Evolutionary conservation across 106 monocot genomes (phyloP), one percentile per base, ranked within the genome.

Genomic region (Gastrodia elata): DNA sequence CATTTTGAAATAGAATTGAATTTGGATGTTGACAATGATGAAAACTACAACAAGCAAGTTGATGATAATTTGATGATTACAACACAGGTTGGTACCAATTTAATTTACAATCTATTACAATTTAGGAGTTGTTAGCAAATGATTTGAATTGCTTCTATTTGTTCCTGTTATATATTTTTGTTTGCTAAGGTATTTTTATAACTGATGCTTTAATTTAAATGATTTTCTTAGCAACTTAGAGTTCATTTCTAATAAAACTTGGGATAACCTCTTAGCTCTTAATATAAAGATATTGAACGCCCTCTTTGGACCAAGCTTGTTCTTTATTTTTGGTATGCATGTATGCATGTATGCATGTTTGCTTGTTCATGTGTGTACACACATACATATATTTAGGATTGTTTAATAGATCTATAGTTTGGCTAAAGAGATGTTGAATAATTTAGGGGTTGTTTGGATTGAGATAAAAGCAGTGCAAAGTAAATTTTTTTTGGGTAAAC

Each of bases 1-100:
- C 34, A 73, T 27, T 32, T 78, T 65, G 73, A 78, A 78, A 65
- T 78, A 36, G 72, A 73, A 48, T 78, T 73, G 44, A 78, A 58
- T 46, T 72, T 78, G 72, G 73, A 78, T 48, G 16, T 67, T n/a
- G 72, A 72, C 27, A 73, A 41, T 30, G 15, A 38, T 16, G 28
- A 73, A 52, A 78, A 73, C 72, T 78, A 73, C 39, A 35, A 78
- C 49, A 18, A 38, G 48, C 26, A 72, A 34, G 44, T 67, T 34
- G 46, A 72, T 65, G 49, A 72, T 16, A 13, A 16, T 24, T 76
- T 56, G 76, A 56, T 20, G 52, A 56, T 67, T 64, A 33, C 64
- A 27, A 73, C 61, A 48, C 78, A 46, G 78, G 78, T 78, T 72
- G 43, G 43, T 72, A 16, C 5, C 10, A 69, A 4, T 49, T 20